Percentiles rank a stretch among this genome's conserved stretches.
Evolutionary conservation across 2,329 filamentous ascomycete species (phyloP).

Genomic region (Rutstroemia sp.): DNA sequence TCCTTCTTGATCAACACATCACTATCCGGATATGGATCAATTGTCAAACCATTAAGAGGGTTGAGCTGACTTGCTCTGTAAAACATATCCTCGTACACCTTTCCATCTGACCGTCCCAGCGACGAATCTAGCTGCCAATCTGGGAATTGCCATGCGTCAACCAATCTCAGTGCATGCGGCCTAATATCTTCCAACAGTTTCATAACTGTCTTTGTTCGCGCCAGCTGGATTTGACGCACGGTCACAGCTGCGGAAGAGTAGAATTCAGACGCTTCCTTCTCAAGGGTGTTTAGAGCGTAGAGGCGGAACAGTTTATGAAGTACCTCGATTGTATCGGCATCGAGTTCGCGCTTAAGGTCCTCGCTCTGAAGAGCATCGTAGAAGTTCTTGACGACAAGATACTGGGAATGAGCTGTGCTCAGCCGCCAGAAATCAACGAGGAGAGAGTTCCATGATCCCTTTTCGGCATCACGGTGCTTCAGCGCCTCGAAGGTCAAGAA

Average conservation of each 20-base stretch:
- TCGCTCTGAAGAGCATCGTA: conserved; percentile 58
- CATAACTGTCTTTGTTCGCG: conserved; percentile 60
- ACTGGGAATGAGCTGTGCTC: conserved; percentile 68
- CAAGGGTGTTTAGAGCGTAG: conserved; percentile 57
- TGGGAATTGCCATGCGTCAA: conserved; percentile 69
- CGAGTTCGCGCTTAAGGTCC: conserved; percentile 44
- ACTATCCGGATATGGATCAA: conserved; percentile 64
- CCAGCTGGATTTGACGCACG: conserved; percentile 64
- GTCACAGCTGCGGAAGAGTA: conserved; percentile 63
- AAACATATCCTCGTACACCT: conserved; percentile 74
- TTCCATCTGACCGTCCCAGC: conserved; percentile 63
- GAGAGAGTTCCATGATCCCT: conserved; percentile 70
- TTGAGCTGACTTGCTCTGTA: conserved; percentile 64
- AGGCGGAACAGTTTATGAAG: conserved; percentile 62
- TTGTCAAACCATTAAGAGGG: conserved; percentile 62
- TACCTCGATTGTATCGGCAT: conserved; percentile 47
- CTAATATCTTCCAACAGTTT: conserved; percentile 63
- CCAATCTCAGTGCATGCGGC: conserved; percentile 63
- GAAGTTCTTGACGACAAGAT: conserved; percentile 73
- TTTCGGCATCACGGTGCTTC: conserved; percentile 66
- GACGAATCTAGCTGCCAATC: conserved; percentile 72
- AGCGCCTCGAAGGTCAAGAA: conserved; percentile 70
- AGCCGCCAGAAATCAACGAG: conserved; percentile 74
- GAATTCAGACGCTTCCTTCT: conserved; percentile 64
- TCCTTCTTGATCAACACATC: conserved; percentile 54